Conservation (phyloP, 345 rosid genomes). For the Cardamine resedifolia region DNA sequence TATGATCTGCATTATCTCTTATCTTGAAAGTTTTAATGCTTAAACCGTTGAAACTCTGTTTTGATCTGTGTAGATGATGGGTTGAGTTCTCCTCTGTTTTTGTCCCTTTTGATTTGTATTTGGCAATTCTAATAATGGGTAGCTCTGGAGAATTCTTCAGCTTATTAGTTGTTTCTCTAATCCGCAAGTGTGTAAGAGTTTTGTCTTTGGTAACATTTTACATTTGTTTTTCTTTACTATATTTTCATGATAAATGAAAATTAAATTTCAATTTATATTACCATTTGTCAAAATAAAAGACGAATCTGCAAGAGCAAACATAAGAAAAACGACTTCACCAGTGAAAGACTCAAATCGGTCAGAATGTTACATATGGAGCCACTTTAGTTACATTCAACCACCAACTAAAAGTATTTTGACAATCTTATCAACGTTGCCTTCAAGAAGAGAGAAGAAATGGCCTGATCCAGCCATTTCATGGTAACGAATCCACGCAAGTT, state of each 20-base stretch:
- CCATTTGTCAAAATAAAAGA: not conserved
- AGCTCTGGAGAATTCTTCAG: constrained; percentile 29
- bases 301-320: not conserved
- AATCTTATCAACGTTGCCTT: too few species aligned
- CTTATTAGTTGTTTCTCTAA: not conserved
- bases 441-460: too few species aligned
- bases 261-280: not conserved
- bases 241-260: constrained; percentile 7
- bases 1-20: not conserved
- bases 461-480: too few species aligned
- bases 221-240: constrained; percentile 14
- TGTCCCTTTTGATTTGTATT: constrained; percentile 7
- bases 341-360: not conserved
- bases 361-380: not conserved
- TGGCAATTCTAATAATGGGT: constrained; percentile 25
- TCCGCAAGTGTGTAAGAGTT: constrained; percentile 10
- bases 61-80: constrained; percentile 37
- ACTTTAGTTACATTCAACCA: not conserved
- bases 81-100: constrained; percentile 9
- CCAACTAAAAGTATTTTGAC: too few species aligned
- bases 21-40: constrained; percentile 1
- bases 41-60: not conserved
- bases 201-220: constrained; percentile 28
- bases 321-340: not conserved
- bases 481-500: too few species aligned